Evolutionary conservation across 169 alveolate species (phyloP).

Genomic region (Eimeria mitis): DNA sequence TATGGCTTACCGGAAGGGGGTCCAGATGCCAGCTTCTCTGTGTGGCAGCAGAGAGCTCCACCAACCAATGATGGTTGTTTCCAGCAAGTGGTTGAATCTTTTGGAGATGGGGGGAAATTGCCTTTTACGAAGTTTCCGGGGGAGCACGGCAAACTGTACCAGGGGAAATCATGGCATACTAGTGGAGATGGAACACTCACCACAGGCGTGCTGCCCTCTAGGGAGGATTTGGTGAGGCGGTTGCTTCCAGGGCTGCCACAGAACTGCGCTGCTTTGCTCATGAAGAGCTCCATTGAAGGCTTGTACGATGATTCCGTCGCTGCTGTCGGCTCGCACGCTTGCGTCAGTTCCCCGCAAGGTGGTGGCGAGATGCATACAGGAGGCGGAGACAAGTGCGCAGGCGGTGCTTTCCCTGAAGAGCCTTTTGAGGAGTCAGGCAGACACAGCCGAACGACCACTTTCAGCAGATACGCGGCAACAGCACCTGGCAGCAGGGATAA

Average conservation of each 20-base stretch:
- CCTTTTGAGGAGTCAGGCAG: not conserved
- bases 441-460: not conserved
- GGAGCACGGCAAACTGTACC: not conserved
- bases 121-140: not conserved
- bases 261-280: slow-evolving; percentile 12
- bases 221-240: slow-evolving; percentile 25
- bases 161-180: not conserved
- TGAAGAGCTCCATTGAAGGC: slow-evolving; percentile 32
- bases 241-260: slow-evolving; percentile 4
- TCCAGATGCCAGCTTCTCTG: not conserved
- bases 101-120: not conserved
- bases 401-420: not conserved
- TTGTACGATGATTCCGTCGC: slow-evolving; percentile 46
- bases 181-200: not conserved
- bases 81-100: not conserved
- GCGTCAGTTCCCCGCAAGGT: not conserved
- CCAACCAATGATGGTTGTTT: not conserved
- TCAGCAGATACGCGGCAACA: not conserved
- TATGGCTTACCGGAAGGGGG: not conserved
- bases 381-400: not conserved
- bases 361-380: not conserved
- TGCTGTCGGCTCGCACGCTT: not conserved
- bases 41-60: not conserved
- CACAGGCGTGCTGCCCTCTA: not conserved
- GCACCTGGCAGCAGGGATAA: not conserved